phyloP scores from a whole-genome alignment of 306 rosid species.

The Citrullus mucosospermus region DNA sequence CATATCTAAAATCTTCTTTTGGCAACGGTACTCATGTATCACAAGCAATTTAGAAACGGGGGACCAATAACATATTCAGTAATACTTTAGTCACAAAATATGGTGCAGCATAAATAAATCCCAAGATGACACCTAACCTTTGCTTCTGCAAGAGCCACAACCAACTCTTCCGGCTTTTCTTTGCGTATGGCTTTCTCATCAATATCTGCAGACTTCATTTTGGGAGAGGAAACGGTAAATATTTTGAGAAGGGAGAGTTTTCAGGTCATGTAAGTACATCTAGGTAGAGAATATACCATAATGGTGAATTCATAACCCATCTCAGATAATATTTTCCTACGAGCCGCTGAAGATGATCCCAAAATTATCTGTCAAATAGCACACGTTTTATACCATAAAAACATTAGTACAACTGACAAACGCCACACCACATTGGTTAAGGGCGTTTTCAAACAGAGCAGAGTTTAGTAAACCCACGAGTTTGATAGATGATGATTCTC shows the following conservation, averaged over 20 bases:
- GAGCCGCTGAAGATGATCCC: slow-evolving; percentile 15
- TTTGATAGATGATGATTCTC: background rate
- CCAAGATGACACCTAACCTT: slow-evolving; percentile 38
- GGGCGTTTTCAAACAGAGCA: background rate
- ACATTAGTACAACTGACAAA: background rate
- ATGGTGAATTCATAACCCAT: slow-evolving; percentile 17
- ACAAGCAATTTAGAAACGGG: background rate
- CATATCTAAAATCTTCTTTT: background rate
- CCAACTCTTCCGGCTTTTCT: slow-evolving; percentile 76
- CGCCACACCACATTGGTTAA: background rate
- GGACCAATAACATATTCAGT: background rate
- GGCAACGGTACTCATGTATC: background rate
- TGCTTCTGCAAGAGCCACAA: slow-evolving; percentile 84
- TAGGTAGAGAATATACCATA: slow-evolving; percentile 13
- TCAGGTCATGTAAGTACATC: background rate
- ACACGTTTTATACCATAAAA: background rate
- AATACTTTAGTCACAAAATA: background rate
- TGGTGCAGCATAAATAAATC: background rate
- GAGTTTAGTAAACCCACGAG: background rate
- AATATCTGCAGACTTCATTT: slow-evolving; percentile 72
- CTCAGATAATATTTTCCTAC: slow-evolving; percentile 14
- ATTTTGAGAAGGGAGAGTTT: background rate
- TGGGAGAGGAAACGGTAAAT: background rate
- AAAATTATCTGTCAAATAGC: slow-evolving; percentile 11
- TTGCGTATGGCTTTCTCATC: slow-evolving; percentile 81